Percentiles rank a stretch among this genome's conserved stretches.
phyloP scores from a whole-genome alignment of 805 yeast genomes.

The Candida boidinii region DNA sequence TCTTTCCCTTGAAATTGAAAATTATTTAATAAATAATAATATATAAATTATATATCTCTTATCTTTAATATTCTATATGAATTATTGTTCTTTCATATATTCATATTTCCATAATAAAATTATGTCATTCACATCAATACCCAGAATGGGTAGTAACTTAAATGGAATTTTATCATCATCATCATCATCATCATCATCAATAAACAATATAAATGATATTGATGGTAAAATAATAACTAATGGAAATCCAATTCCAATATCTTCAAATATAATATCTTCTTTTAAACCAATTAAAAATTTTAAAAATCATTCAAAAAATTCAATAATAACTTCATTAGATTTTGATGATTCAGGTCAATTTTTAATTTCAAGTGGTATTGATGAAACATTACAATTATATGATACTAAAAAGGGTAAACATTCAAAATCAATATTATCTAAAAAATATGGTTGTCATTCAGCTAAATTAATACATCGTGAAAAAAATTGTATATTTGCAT shows the following conservation, averaged over 20 bases:
- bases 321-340: constrained; percentile 60
- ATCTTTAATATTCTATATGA: too few relatives aligned
- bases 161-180: too few relatives aligned
- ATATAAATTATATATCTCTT: too few relatives aligned
- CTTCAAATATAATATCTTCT: constrained; percentile 10
- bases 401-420: constrained; percentile 65
- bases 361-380: constrained; percentile 67
- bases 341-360: constrained; percentile 81
- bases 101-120: too few relatives aligned
- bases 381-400: constrained; percentile 77
- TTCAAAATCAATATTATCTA: constrained; percentile 62
- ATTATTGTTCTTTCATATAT: too few relatives aligned
- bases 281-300: constrained; percentile 30
- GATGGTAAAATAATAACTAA: too few relatives aligned
- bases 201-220: too few relatives aligned
- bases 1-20: too few relatives aligned
- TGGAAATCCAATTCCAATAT: too few relatives aligned
- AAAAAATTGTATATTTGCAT: constrained; percentile 68
- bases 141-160: too few relatives aligned
- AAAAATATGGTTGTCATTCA: constrained; percentile 86
- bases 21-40: too few relatives aligned
- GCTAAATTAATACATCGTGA: constrained; percentile 77
- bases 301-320: constrained; percentile 31
- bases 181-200: constrained; percentile 1
- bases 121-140: too few relatives aligned